Conservation (phyloP, 1,284 basidiomycete species). For the Trichosporon sp. region DNA sequence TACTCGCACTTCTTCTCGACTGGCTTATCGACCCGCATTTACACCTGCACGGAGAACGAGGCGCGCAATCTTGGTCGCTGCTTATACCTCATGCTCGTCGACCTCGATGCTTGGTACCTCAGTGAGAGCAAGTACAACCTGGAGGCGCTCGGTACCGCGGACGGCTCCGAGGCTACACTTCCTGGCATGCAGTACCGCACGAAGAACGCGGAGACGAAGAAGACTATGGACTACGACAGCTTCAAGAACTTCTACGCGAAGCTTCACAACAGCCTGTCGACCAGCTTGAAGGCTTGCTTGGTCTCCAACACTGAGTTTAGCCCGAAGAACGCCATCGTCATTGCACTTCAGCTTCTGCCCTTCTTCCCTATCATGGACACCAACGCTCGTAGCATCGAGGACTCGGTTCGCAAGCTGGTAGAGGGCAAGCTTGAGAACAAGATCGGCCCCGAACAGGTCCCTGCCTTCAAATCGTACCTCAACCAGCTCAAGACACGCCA, state of each 20-base stretch:
- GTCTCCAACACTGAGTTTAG: slow-evolving; percentile 62
- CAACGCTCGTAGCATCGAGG: slow-evolving; percentile 63
- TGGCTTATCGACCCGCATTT: slow-evolving; percentile 79
- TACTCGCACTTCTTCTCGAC: slow-evolving; percentile 88
- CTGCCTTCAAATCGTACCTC: slow-evolving; percentile 42
- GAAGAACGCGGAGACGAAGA: slow-evolving; percentile 56
- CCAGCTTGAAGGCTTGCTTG: slow-evolving; percentile 21
- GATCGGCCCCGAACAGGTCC: slow-evolving; percentile 44
- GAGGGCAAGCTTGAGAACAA: slow-evolving; percentile 63
- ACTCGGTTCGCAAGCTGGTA: slow-evolving; percentile 68
- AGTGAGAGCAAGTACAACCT: slow-evolving; percentile 62
- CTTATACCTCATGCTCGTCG: slow-evolving; percentile 73
- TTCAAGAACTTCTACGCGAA: slow-evolving; percentile 75
- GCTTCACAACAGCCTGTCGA: slow-evolving; percentile 73
- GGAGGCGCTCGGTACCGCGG: slow-evolving; percentile 56
- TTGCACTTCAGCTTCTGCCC: slow-evolving; percentile 83
- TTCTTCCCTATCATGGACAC: slow-evolving; percentile 75
- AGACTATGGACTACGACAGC: slow-evolving; percentile 67
- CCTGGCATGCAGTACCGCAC: slow-evolving; percentile 63
- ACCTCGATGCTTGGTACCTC: slow-evolving; percentile 74
- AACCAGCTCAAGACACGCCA: slow-evolving; percentile 41
- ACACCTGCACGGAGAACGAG: slow-evolving; percentile 93
- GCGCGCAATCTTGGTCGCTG: slow-evolving; percentile 93
- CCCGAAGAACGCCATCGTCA: slow-evolving; percentile 84
- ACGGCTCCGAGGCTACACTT: slow-evolving; percentile 38